Percentiles rank a stretch among this genome's conserved stretches.
phyloP scores from a whole-genome alignment of 225 moss, liverwort and hornwort genomes.

The Ulota crispa region DNA sequence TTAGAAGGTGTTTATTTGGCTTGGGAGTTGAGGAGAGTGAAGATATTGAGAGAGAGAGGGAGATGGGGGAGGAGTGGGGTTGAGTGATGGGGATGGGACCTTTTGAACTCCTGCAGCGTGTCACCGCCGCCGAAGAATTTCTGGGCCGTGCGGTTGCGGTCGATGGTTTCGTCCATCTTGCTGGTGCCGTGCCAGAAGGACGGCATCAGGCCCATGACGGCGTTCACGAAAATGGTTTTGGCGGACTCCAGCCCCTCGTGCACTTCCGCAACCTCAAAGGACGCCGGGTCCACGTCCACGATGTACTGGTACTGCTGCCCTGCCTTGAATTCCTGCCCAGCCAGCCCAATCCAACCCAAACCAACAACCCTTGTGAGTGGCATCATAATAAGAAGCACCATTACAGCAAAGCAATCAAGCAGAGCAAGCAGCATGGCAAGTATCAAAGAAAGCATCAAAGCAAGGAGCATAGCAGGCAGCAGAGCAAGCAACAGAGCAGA shows the following conservation, averaged over 20 bases:
- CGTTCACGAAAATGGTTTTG: slow-evolving; percentile 82
- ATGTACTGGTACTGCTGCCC: slow-evolving; percentile 68
- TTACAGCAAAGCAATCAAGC: too few relatives aligned
- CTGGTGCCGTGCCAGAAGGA: slow-evolving; percentile 83
- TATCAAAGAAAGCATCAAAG: too few relatives aligned
- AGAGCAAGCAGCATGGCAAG: too few relatives aligned
- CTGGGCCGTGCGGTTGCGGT: slow-evolving; percentile 67
- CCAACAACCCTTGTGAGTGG: too few relatives aligned
- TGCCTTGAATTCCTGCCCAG: slow-evolving; percentile 64
- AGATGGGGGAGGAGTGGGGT: background rate
- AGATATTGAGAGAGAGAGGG: background rate
- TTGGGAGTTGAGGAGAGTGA: background rate
- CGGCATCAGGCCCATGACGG: slow-evolving; percentile 91
- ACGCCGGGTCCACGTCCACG: slow-evolving; percentile 75
- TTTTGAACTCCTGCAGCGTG: slow-evolving; percentile 87
- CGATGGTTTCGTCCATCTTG: slow-evolving; percentile 86
- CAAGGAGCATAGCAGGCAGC: too few relatives aligned
- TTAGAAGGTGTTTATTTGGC: too few relatives aligned
- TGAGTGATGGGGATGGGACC: slow-evolving; percentile 26
- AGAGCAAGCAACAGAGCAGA: too few relatives aligned
- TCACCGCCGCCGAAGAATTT: slow-evolving; percentile 91
- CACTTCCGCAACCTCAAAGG: slow-evolving; percentile 63
- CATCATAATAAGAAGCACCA: too few relatives aligned
- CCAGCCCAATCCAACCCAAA: background rate
- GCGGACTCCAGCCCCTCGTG: slow-evolving; percentile 46